phyloP scores from a whole-genome alignment of 768 basidiomycete genomes.

The Tulasnella sp. region DNA sequence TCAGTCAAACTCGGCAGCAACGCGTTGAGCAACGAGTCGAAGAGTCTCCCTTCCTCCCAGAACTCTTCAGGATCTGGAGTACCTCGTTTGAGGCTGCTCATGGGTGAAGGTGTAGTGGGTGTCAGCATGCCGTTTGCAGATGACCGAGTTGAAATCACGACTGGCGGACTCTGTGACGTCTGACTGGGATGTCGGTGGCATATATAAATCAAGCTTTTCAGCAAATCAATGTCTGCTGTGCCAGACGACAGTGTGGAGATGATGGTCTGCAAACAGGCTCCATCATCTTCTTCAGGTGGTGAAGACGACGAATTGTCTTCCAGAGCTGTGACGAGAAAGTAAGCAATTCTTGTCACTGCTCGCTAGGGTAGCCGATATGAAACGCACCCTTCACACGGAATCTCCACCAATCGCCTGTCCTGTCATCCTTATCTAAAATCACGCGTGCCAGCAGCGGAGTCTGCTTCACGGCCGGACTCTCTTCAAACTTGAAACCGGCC shows the following conservation, averaged over 20 bases:
- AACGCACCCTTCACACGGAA: constrained; percentile 57
- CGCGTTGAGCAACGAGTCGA: constrained; percentile 57
- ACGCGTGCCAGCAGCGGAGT: constrained; percentile 57
- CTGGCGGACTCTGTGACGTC: constrained; percentile 32
- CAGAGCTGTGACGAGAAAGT: background rate
- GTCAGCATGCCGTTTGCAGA: constrained; percentile 36
- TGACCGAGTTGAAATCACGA: constrained; percentile 43
- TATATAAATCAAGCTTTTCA: constrained; percentile 57
- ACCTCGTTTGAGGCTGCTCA: background rate
- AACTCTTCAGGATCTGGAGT: constrained; percentile 31
- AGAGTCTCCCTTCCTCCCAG: constrained; percentile 62
- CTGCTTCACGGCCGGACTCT: constrained; percentile 59
- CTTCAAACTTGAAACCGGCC: constrained; percentile 40
- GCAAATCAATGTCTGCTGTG: constrained; percentile 38
- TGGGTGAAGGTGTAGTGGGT: background rate
- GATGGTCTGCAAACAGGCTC: background rate
- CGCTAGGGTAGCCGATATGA: background rate
- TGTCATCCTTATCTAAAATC: constrained; percentile 48
- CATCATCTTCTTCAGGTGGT: too few relatives aligned
- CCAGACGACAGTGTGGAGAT: constrained; percentile 45
- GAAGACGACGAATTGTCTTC: constrained; percentile 30
- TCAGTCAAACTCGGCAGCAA: constrained; percentile 54
- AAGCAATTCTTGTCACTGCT: background rate
- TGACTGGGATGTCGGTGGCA: constrained; percentile 21
- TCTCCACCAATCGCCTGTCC: constrained; percentile 69